These are phyloP conservation scores for Schizothecium vesticola DNA, from an alignment of 495 filamentous ascomycete species.

Conservation along the genomic window DNA sequence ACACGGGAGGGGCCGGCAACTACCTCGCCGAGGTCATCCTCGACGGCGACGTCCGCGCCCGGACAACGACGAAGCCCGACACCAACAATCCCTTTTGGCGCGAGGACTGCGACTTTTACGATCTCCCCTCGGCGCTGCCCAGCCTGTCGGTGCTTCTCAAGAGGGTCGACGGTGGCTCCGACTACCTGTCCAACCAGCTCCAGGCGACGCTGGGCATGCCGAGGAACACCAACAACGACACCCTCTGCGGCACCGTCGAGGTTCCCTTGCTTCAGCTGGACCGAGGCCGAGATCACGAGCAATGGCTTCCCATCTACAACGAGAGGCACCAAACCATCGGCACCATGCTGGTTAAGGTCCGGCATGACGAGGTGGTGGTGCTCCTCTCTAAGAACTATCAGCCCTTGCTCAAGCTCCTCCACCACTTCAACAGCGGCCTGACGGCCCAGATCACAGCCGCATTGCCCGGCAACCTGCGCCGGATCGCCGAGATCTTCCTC, in stretches of 20 bases:
- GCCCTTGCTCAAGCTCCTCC: constrained; percentile 75
- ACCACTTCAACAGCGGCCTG: constrained; percentile 74
- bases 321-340: constrained; percentile 67
- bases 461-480: constrained; percentile 68
- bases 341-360: constrained; percentile 79
- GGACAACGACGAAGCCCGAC: constrained; percentile 75
- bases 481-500: constrained; percentile 79
- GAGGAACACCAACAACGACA: constrained; percentile 35
- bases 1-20: constrained; percentile 43
- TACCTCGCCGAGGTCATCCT: constrained; percentile 91
- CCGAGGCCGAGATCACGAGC: constrained; percentile 71
- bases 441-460: constrained; percentile 79
- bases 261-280: constrained; percentile 80
- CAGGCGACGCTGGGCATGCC: constrained; percentile 40
- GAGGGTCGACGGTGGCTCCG: constrained; percentile 47
- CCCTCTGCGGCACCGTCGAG: constrained; percentile 67
- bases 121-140: constrained; percentile 75
- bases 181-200: constrained; percentile 39
- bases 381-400: constrained; percentile 82
- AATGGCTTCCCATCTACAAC: constrained; percentile 83
- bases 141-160: constrained; percentile 81
- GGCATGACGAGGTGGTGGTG: constrained; percentile 81
- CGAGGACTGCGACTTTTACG: constrained; percentile 81
- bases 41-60: constrained; percentile 81
- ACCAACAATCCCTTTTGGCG: constrained; percentile 90